Evolutionary conservation across 768 basidiomycete genomes (phyloP).

Genomic region (Rhodocollybia butyracea): DNA sequence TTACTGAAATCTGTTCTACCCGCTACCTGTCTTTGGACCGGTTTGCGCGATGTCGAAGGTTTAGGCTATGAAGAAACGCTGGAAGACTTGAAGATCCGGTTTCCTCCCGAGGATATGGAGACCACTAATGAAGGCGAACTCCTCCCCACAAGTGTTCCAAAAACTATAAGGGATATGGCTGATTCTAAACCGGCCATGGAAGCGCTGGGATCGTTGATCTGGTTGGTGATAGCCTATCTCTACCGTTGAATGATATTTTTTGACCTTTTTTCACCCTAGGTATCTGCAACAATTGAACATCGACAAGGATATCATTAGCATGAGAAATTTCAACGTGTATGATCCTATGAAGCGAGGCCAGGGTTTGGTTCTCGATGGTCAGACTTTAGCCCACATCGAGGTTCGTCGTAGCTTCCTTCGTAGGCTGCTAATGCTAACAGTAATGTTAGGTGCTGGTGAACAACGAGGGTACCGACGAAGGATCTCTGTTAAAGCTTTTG

Average conservation of each 20-base stretch:
- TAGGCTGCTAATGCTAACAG: neutral
- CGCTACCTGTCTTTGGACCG: slow-evolving; percentile 83
- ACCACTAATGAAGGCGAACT: slow-evolving; percentile 49
- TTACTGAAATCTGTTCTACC: slow-evolving; percentile 81
- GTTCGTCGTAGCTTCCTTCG: neutral
- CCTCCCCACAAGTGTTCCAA: slow-evolving; percentile 52
- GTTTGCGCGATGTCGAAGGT: slow-evolving; percentile 80
- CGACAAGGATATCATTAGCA: slow-evolving; percentile 90
- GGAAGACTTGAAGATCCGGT: slow-evolving; percentile 64
- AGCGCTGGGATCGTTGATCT: slow-evolving; percentile 89
- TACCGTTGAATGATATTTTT: slow-evolving; percentile 14
- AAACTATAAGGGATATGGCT: slow-evolving; percentile 72
- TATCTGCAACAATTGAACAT: slow-evolving; percentile 93
- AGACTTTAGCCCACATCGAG: slow-evolving; percentile 93
- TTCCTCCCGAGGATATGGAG: slow-evolving; percentile 43
- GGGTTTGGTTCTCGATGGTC: slow-evolving; percentile 86
- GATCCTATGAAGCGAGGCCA: slow-evolving; percentile 93
- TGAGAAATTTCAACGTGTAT: slow-evolving; percentile 97
- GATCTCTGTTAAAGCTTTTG: slow-evolving; percentile 80
- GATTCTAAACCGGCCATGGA: slow-evolving; percentile 67
- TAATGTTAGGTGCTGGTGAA: slow-evolving; percentile 71
- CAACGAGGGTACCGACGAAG: slow-evolving; percentile 91
- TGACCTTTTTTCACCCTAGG: slow-evolving; percentile 33
- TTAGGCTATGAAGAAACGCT: slow-evolving; percentile 69
- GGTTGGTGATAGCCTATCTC: too few species aligned